phyloP scores from a whole-genome alignment of 192 early-diverging fungal genomes.

The Martensiomyces pterosporus region DNA sequence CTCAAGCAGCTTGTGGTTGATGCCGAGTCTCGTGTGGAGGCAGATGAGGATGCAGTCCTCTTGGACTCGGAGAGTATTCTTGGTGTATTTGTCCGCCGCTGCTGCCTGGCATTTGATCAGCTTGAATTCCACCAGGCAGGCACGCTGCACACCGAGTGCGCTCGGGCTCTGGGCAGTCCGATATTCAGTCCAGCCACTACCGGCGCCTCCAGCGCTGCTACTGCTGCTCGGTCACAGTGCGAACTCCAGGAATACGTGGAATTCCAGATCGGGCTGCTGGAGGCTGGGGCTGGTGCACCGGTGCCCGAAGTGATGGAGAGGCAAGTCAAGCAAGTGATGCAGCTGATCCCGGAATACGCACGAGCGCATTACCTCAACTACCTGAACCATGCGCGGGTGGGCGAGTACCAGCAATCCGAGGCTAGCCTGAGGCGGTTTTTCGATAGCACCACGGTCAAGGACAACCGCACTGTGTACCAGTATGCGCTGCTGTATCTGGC shows the following conservation, averaged over 20 bases:
- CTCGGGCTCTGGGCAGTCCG: background rate
- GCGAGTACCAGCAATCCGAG: slow-evolving; percentile 24
- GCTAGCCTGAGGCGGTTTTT: slow-evolving; percentile 33
- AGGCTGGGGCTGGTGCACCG: slow-evolving; percentile 10
- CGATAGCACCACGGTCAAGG: slow-evolving; percentile 20
- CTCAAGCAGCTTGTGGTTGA: slow-evolving; percentile 14
- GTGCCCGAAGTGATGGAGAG: slow-evolving; percentile 9
- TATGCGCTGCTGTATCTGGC: slow-evolving; percentile 37
- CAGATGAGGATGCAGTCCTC: slow-evolving; percentile 6
- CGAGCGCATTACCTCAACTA: slow-evolving; percentile 28
- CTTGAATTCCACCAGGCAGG: slow-evolving; percentile 43
- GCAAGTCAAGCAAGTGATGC: slow-evolving; percentile 6
- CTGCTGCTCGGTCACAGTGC: slow-evolving; percentile 7
- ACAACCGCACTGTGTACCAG: slow-evolving; percentile 23
- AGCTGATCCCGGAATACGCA: slow-evolving; percentile 13
- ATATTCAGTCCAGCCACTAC: background rate
- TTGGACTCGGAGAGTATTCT: slow-evolving; percentile 45
- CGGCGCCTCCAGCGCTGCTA: background rate
- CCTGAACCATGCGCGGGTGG: slow-evolving; percentile 21
- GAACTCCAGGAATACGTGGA: slow-evolving; percentile 32
- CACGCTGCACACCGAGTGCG: slow-evolving; percentile 18
- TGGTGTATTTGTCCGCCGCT: slow-evolving; percentile 43
- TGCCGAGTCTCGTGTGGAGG: slow-evolving; percentile 3
- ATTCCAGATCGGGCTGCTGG: slow-evolving; percentile 20
- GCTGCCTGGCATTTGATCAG: slow-evolving; percentile 41